Base-by-base conservation (phyloP, 1,284 basidiomycete species). In the Trametes sp. region DNA sequence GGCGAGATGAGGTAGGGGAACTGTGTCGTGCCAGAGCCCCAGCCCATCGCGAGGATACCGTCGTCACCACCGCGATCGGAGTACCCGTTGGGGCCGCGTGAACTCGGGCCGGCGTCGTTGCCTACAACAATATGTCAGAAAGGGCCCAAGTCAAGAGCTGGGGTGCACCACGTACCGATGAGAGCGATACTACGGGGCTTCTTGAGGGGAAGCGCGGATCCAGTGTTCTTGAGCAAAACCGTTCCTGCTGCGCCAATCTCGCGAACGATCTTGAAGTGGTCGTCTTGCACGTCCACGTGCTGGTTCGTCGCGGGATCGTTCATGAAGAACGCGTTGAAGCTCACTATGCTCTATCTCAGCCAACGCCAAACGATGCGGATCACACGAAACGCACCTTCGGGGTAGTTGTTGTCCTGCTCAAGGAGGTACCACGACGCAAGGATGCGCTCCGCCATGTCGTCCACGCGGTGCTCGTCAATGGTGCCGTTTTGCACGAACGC, bases 1-100 rank as follows among this genome's bases (percentile, higher is more conserved):
- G 92, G 89, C 33, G 84, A 80, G 63, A 88, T 77, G 23, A 88
- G 78, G 72, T 89, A 89, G 16, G 87, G 84, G 75, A 87, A 87
- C 68, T 84, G 80, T 6, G 81, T 78, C 2, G 86, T 85, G 14
- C 78, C 71, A 7, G 67, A 72, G 45, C 62, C 94, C 93, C 94
- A 95, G 31, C 93, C 93, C 84, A 93, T 89, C 6, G 90, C 92
- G 1, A 95, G 81, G n/a, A 89, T 84, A 35, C 91, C 90, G 66
- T 87, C 85, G 53, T 80, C 78, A 21, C 87, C 86, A 44, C 83
- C 87, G 66, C 84, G 86, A 72, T 94, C 90, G 13, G 76, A 41
- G 69, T 87, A 94, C 51, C 86, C 84, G 76, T 95, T 95, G 2
- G 93, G 89, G 0, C 93, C 93, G 35, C 81, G 79, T 29, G 70